Conservation (phyloP, 2,329 filamentous ascomycete genomes). For the Harringtonia lauricola region DNA sequence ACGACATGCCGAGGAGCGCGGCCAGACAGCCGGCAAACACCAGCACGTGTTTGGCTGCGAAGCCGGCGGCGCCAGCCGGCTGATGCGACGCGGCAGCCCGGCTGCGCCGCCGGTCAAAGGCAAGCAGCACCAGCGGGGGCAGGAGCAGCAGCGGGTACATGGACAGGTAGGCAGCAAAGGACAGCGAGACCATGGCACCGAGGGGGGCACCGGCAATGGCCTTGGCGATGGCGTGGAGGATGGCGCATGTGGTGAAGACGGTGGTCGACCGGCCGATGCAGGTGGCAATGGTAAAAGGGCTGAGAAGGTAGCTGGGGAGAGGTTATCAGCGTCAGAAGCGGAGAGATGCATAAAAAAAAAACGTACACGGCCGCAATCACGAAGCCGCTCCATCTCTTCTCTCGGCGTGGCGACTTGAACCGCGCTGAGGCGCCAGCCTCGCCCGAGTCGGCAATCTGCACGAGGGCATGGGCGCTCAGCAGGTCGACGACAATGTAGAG, state of each 20-base stretch:
- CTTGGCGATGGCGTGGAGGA: conserved; percentile 72
- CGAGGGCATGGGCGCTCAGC: conserved; percentile 68
- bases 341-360: neutral
- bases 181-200: conserved; percentile 72
- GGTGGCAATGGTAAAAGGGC: conserved; percentile 84
- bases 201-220: conserved; percentile 64
- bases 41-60: conserved; percentile 41
- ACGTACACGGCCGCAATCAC: conserved; percentile 69
- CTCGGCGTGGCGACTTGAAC: conserved; percentile 68
- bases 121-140: conserved; percentile 69
- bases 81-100: no score
- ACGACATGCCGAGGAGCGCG: conserved; percentile 60
- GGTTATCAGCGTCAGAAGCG: neutral
- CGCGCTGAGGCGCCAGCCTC: conserved; percentile 63
- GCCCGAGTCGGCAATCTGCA: conserved; percentile 69
- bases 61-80: no score
- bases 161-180: conserved; percentile 81
- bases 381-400: conserved; percentile 62
- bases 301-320: conserved; percentile 68
- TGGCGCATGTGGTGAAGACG: conserved; percentile 79
- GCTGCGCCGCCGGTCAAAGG: conserved; percentile 70
- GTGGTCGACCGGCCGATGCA: conserved; percentile 84
- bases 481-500: conserved; percentile 77
- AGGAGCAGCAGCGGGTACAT: conserved; percentile 85
- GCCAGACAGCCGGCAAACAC: conserved; percentile 45